Conservation (phyloP, 1,284 basidiomycete genomes). For the Singerocomus inundabilis region DNA sequence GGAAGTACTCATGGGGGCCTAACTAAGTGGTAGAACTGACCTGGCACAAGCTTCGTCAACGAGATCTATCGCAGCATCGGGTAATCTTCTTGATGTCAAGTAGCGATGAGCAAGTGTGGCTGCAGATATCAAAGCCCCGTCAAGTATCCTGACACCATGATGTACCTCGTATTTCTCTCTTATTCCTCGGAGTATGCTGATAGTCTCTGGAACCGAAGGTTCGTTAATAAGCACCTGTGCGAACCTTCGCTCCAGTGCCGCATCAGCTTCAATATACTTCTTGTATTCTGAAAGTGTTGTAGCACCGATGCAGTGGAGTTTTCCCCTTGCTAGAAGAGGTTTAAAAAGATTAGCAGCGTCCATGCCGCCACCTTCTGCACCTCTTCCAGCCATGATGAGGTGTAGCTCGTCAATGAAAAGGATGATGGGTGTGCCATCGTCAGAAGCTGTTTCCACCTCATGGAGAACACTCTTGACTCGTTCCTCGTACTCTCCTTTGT, state of each 20-base stretch:
- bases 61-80: constrained; percentile 90
- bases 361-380: constrained; percentile 75
- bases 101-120: constrained; percentile 95
- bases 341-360: constrained; percentile 90
- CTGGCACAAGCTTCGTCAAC: constrained; percentile 93
- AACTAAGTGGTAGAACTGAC: constrained; percentile 37
- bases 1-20: constrained; percentile 6
- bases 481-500: constrained; percentile 98
- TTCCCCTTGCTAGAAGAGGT: constrained; percentile 88
- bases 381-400: constrained; percentile 86
- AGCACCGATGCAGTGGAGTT: constrained; percentile 87
- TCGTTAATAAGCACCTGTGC: constrained; percentile 94
- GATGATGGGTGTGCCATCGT: constrained; percentile 83
- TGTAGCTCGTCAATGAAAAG: constrained; percentile 96
- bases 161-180: constrained; percentile 81
- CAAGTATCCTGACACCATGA: constrained; percentile 89
- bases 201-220: constrained; percentile 87
- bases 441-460: constrained; percentile 90
- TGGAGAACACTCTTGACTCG: constrained; percentile 90
- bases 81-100: constrained; percentile 80
- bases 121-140: constrained; percentile 87
- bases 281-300: constrained; percentile 94
- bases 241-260: constrained; percentile 93
- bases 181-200: constrained; percentile 88
- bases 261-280: constrained; percentile 94